phyloP scores from a whole-genome alignment of 2,329 filamentous ascomycete genomes.

The Xylaria sp. region DNA sequence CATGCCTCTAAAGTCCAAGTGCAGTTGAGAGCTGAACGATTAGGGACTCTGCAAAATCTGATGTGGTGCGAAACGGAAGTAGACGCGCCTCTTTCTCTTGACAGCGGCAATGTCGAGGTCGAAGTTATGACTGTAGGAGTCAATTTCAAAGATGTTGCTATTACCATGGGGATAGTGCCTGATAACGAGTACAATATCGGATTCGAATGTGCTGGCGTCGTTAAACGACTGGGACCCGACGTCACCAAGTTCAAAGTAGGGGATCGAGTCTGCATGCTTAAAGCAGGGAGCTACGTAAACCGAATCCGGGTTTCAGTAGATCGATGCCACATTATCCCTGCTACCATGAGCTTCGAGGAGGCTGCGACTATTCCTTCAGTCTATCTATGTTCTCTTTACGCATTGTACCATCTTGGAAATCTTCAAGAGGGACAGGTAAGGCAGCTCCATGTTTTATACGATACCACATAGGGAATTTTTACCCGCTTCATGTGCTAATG shows the following conservation, averaged over 20 bases:
- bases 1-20: constrained; percentile 25
- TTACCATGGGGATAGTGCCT: constrained; percentile 35
- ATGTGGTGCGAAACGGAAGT: constrained; percentile 22
- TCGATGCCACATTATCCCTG: constrained; percentile 38
- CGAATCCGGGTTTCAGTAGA: background rate
- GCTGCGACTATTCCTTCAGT: constrained; percentile 43
- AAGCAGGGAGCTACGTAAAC: constrained; percentile 33
- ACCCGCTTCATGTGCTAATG: too few relatives aligned
- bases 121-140: constrained; percentile 43
- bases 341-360: constrained; percentile 41
- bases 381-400: constrained; percentile 41
- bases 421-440: constrained; percentile 38
- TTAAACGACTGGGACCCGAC: background rate
- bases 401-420: constrained; percentile 36
- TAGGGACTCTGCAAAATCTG: constrained; percentile 36
- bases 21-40: constrained; percentile 15
- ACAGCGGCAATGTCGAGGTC: constrained; percentile 41
- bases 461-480: too few relatives aligned
- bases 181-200: constrained; percentile 29
- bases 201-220: constrained; percentile 32
- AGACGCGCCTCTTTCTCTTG: constrained; percentile 16
- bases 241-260: background rate
- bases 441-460: too few relatives aligned
- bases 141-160: constrained; percentile 47
- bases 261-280: background rate